Conservation (phyloP, 2,329 filamentous ascomycete species). For the Fonsecaea pedrosoi region DNA sequence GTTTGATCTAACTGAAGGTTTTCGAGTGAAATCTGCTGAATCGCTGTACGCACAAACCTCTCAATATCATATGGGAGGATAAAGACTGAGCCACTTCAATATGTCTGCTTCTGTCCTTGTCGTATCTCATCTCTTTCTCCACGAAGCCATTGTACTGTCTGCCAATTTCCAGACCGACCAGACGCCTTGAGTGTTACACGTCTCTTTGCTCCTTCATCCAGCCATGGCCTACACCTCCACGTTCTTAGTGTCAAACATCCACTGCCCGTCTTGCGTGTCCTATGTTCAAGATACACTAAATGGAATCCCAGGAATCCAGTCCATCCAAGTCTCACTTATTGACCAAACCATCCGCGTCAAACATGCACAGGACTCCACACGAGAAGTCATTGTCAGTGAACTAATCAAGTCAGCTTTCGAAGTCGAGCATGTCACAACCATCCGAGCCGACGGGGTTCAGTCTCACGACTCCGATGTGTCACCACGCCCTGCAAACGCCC, state of each 20-base stretch:
- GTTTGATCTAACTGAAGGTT: neutral
- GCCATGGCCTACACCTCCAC: constrained; percentile 42
- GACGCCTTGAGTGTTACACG: neutral
- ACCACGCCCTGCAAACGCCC: constrained; percentile 13
- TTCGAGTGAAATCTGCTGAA: constrained; percentile 13
- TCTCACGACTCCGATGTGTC: constrained; percentile 48
- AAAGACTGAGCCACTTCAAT: constrained; percentile 12
- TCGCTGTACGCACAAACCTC: constrained; percentile 33
- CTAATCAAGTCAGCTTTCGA: constrained; percentile 56
- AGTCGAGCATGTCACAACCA: constrained; percentile 53
- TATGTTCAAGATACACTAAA: constrained; percentile 53
- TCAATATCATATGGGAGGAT: constrained; percentile 12
- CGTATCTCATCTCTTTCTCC: neutral
- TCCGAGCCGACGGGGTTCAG: constrained; percentile 43
- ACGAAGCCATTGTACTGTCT: neutral
- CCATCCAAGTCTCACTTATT: constrained; percentile 53
- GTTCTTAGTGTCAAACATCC: constrained; percentile 56
- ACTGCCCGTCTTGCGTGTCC: constrained; percentile 57
- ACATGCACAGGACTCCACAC: constrained; percentile 45
- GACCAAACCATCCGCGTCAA: constrained; percentile 53
- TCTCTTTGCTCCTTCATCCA: constrained; percentile 1
- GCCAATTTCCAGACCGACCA: neutral
- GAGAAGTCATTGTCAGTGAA: constrained; percentile 46
- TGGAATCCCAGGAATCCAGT: constrained; percentile 46
- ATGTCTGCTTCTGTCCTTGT: constrained; percentile 16